phyloP scores from a whole-genome alignment of 306 rosid species.

The Parietaria judaica region DNA sequence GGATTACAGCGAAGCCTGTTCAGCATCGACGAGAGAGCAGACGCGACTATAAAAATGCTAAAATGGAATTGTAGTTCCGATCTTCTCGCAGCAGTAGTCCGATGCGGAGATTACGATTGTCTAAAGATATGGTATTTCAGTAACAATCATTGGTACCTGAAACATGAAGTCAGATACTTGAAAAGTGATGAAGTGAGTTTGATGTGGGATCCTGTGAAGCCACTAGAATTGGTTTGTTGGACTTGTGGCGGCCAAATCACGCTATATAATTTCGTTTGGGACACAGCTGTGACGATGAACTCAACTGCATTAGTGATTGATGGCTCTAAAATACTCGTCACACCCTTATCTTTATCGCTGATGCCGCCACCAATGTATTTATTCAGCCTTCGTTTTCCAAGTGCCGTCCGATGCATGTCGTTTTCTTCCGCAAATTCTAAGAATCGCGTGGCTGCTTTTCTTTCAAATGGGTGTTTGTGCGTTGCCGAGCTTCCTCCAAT shows the following conservation, averaged over 20 bases:
- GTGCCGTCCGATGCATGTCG: constrained; percentile 56
- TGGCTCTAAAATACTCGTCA: constrained; percentile 52
- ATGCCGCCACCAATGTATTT: constrained; percentile 91
- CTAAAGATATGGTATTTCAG: constrained; percentile 79
- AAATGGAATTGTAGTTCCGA: constrained; percentile 98
- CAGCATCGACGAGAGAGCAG: constrained; percentile 44
- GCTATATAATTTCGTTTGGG: constrained; percentile 64
- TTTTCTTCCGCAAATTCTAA: constrained; percentile 54
- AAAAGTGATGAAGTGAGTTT: constrained; percentile 60
- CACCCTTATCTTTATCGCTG: constrained; percentile 61
- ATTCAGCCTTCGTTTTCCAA: constrained; percentile 62
- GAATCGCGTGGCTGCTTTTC: constrained; percentile 58
- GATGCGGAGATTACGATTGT: constrained; percentile 58
- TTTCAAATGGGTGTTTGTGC: constrained; percentile 69
- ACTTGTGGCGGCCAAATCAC: constrained; percentile 70
- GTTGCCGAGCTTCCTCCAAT: constrained; percentile 66
- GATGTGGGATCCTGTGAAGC: constrained; percentile 74
- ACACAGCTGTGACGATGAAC: constrained; percentile 61
- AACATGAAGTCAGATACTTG: constrained; percentile 68
- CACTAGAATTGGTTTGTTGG: constrained; percentile 81
- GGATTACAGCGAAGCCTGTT: constrained; percentile 79
- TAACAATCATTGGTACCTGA: constrained; percentile 86
- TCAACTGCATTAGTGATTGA: constrained; percentile 71
- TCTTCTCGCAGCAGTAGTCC: constrained; percentile 81
- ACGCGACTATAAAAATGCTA: constrained; percentile 47